Conservation (phyloP, 129 eudicot species). For the Cynara cardunculus region DNA sequence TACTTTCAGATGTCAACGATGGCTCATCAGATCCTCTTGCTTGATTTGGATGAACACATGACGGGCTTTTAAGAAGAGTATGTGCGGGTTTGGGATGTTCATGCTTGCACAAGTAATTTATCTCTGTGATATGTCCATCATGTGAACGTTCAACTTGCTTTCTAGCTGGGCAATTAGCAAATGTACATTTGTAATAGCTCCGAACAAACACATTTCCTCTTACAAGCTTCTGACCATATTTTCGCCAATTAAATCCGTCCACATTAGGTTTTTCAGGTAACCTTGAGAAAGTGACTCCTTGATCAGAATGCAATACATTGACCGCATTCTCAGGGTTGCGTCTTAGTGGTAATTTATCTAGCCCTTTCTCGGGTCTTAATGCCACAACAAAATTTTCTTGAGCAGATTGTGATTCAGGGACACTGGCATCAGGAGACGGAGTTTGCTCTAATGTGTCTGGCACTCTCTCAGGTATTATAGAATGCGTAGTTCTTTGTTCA, state of each 20-base stretch:
- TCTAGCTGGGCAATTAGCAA: constrained; percentile 52
- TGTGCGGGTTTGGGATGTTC: constrained; percentile 55
- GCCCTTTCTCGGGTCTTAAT: constrained; percentile 34
- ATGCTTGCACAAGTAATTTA: constrained; percentile 54
- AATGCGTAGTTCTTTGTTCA: constrained; percentile 18
- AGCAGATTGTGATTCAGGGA: constrained; percentile 22
- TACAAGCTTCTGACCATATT: constrained; percentile 78
- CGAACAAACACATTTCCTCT: constrained; percentile 57
- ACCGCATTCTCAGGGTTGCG: constrained; percentile 46
- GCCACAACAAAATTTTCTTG: constrained; percentile 26
- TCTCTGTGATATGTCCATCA: constrained; percentile 61
- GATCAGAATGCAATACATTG: constrained; percentile 33
- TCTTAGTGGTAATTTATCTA: constrained; percentile 48
- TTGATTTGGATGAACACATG: constrained; percentile 25
- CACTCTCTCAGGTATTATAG: background rate
- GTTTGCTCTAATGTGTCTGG: constrained; percentile 17
- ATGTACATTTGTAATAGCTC: constrained; percentile 75
- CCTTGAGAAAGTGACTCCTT: constrained; percentile 29
- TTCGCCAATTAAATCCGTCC: constrained; percentile 80
- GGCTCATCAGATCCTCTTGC: constrained; percentile 30
- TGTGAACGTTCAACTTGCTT: constrained; percentile 78
- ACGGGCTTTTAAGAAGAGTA: constrained; percentile 24
- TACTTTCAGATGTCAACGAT: constrained; percentile 37
- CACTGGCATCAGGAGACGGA: background rate
- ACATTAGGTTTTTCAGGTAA: constrained; percentile 53